Percentiles rank a stretch among this genome's conserved stretches.
Conservation (phyloP, 2,329 filamentous ascomycete species). For the Colletotrichum liaoningense region DNA sequence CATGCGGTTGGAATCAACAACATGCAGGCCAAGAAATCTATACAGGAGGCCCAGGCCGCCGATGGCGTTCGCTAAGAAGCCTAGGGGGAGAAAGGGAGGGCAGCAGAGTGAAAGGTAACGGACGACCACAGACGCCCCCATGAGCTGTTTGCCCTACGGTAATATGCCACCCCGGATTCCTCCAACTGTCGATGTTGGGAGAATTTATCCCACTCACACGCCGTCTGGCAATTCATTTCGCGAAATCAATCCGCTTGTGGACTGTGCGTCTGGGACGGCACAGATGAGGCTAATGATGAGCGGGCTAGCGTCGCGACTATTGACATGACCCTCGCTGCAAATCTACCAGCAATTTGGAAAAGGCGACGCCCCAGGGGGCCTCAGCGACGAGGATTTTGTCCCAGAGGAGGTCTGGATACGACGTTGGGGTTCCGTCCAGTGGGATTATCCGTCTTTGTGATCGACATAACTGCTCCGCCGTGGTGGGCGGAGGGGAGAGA, state of each 20-base stretch:
- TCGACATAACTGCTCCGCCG: conserved; percentile 13
- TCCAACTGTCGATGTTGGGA: background rate
- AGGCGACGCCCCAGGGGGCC: background rate
- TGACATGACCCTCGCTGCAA: conserved; percentile 4
- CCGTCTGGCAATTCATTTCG: conserved; percentile 10
- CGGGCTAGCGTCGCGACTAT: conserved; percentile 21
- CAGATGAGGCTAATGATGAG: conserved; percentile 15
- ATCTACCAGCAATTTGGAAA: conserved; percentile 5
- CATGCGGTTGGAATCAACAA: conserved; percentile 14
- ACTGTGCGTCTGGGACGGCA: background rate
- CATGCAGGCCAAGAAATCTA: conserved; percentile 30
- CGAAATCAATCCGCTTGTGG: background rate
- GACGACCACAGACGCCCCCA: background rate
- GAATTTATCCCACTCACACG: background rate
- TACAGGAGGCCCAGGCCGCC: conserved; percentile 22
- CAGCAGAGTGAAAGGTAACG: background rate
- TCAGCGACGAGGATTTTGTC: background rate
- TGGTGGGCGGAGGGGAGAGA: background rate
- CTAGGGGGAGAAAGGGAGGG: background rate
- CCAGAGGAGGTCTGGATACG: background rate
- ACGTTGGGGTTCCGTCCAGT: conserved; percentile 4
- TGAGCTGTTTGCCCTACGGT: background rate
- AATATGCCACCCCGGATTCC: background rate
- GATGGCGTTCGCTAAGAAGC: conserved; percentile 11
- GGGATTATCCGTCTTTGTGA: conserved; percentile 12